These are phyloP conservation scores for Alternaria solani DNA, from an alignment of 2,329 filamentous ascomycete genomes.

Conservation along the genomic window DNA sequence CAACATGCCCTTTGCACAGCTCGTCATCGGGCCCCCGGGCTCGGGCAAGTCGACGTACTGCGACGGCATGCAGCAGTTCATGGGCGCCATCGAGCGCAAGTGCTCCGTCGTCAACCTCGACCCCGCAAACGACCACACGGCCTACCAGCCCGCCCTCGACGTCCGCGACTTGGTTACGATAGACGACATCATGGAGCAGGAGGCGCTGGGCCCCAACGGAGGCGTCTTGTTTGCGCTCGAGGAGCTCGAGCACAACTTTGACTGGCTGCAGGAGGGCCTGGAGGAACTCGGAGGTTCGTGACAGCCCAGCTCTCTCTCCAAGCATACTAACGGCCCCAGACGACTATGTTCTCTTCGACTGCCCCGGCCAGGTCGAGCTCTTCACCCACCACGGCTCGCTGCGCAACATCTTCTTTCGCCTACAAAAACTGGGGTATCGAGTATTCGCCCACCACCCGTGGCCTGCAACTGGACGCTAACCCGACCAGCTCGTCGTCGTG, in stretches of 20 bases:
- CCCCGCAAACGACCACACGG: slow-evolving; percentile 92
- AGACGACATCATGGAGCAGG: slow-evolving; percentile 93
- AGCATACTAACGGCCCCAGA: slow-evolving; percentile 57
- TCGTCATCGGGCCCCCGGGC: slow-evolving; percentile 92
- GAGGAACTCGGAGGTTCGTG: slow-evolving; percentile 71
- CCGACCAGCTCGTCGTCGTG: slow-evolving; percentile 82
- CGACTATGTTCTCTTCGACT: slow-evolving; percentile 95
- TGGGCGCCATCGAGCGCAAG: slow-evolving; percentile 92
- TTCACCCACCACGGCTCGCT: slow-evolving; percentile 95
- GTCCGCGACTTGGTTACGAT: slow-evolving; percentile 88
- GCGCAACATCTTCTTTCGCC: slow-evolving; percentile 86
- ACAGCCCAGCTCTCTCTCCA: background rate
- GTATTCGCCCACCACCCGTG: slow-evolving; percentile 63
- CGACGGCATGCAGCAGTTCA: slow-evolving; percentile 99
- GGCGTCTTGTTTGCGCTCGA: slow-evolving; percentile 93
- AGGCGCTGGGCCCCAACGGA: slow-evolving; percentile 90
- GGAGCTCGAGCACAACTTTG: slow-evolving; percentile 91
- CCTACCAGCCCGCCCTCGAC: slow-evolving; percentile 88
- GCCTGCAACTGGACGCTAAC: slow-evolving; percentile 33
- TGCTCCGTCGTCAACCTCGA: slow-evolving; percentile 97
- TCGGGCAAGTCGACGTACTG: slow-evolving; percentile 98
- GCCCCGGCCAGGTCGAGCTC: slow-evolving; percentile 94
- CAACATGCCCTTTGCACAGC: slow-evolving; percentile 70
- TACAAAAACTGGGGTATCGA: slow-evolving; percentile 91
- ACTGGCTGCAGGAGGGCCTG: slow-evolving; percentile 86